These are phyloP conservation scores for Punica granatum DNA, from an alignment of 345 rosid species.

Conservation along the genomic window DNA sequence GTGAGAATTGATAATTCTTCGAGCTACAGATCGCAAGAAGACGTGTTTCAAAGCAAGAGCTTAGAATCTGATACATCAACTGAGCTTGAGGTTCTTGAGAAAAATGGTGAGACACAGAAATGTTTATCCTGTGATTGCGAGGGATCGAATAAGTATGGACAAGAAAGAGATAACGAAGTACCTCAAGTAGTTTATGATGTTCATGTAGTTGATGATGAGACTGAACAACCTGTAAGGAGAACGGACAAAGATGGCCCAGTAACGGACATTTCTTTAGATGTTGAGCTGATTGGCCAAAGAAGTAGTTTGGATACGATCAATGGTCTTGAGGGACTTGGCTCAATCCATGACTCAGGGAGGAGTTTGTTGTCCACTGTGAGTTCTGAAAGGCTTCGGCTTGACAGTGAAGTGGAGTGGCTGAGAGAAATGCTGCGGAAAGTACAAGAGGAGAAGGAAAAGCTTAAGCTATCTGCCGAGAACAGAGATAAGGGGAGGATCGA, in stretches of 20 bases:
- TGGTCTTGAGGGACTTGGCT: conserved; percentile 11
- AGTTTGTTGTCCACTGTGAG: conserved; percentile 30
- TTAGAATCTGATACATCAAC: neutral
- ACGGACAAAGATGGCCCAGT: neutral
- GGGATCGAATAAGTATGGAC: conserved; percentile 13
- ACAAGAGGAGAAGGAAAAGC: conserved; percentile 39
- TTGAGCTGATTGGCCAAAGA: conserved; percentile 10
- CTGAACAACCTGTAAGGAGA: conserved; percentile 5
- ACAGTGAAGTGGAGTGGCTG: conserved; percentile 46
- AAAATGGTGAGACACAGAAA: conserved; percentile 3
- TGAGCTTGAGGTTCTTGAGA: neutral
- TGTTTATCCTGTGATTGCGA: conserved; percentile 18
- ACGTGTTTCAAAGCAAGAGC: neutral
- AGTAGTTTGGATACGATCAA: conserved; percentile 17
- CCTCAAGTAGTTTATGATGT: conserved; percentile 57
- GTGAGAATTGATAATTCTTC: conserved; percentile 6
- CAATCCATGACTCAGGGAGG: conserved; percentile 15
- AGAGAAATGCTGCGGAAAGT: conserved; percentile 37
- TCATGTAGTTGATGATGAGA: conserved; percentile 47
- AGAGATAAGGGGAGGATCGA: conserved; percentile 30
- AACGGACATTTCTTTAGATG: neutral
- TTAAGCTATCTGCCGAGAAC: conserved; percentile 25
- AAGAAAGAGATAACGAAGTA: conserved; percentile 14
- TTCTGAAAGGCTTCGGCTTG: conserved; percentile 34
- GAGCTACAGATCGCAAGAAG: neutral